Evolutionary conservation across 2,329 filamentous ascomycete species (phyloP).

Genomic region (Pseudogymnoascus sp.): DNA sequence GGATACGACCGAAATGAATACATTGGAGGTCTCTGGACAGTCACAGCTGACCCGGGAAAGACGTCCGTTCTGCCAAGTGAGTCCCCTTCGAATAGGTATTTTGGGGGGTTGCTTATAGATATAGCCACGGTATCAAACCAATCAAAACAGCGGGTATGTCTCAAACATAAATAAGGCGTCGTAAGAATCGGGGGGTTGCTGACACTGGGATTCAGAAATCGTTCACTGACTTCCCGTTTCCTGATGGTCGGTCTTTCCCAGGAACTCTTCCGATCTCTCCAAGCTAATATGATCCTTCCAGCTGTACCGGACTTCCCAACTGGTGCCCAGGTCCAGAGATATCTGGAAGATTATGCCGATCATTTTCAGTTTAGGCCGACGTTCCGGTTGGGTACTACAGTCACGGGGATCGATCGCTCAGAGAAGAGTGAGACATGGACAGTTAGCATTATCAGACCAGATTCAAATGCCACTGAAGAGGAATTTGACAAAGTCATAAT

Average conservation of each 20-base stretch:
- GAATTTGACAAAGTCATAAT: conserved; percentile 35
- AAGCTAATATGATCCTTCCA: background rate
- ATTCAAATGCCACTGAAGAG: conserved; percentile 13
- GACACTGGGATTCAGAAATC: background rate
- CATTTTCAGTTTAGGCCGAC: conserved; percentile 33
- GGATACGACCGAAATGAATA: conserved; percentile 33
- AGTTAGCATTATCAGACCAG: conserved; percentile 27
- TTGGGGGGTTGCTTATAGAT: conserved; percentile 10
- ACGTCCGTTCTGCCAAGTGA: conserved; percentile 31
- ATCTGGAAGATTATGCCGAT: conserved; percentile 35
- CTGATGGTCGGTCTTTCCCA: conserved; percentile 29
- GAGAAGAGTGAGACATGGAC: conserved; percentile 29
- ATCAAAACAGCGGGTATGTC: conserved; percentile 7
- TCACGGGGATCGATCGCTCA: conserved; percentile 27
- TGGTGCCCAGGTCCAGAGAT: conserved; percentile 30
- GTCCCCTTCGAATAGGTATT: conserved; percentile 8
- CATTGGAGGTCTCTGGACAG: conserved; percentile 40
- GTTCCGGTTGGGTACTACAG: conserved; percentile 29
- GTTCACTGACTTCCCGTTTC: conserved; percentile 37
- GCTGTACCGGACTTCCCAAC: conserved; percentile 13
- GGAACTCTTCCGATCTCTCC: background rate
- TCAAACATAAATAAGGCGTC: conserved; percentile 32
- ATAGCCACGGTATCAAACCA: conserved; percentile 30
- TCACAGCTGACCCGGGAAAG: conserved; percentile 31
- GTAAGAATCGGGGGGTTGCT: background rate